A percentile compares a stretch with the other conserved stretches of the same genome.
Conservation (phyloP, 2,329 filamentous ascomycete genomes). For the Kalaharituber pfeilii region DNA sequence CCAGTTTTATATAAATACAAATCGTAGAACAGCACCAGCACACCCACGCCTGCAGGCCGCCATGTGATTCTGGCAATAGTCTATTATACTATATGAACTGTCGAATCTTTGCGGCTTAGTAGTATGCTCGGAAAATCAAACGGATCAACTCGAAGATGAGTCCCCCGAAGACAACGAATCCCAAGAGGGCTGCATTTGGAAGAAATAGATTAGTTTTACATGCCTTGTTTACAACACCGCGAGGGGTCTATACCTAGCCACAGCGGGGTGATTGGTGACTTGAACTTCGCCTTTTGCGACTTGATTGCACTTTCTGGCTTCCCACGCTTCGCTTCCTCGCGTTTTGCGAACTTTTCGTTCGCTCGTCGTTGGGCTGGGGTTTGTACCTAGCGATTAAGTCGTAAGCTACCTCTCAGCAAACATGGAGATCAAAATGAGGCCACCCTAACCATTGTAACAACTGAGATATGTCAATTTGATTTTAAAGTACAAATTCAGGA, state of each 20-base stretch:
- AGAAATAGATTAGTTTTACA: background rate
- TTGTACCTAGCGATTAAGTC: slow-evolving; percentile 66
- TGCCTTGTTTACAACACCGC: too few relatives aligned
- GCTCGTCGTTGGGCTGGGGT: slow-evolving; percentile 67
- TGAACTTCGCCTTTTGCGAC: slow-evolving; percentile 39
- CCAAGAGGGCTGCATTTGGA: slow-evolving; percentile 36
- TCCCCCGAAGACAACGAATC: slow-evolving; percentile 44
- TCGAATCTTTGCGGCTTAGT: too few relatives aligned
- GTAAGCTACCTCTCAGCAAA: background rate
- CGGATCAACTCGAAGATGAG: slow-evolving; percentile 28
- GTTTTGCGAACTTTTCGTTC: slow-evolving; percentile 61
- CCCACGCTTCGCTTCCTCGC: slow-evolving; percentile 56
- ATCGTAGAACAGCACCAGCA: background rate
- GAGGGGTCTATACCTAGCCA: slow-evolving; percentile 49
- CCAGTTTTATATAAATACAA: background rate
- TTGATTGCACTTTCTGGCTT: slow-evolving; percentile 50
- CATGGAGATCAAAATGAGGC: background rate
- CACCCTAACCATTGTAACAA: background rate
- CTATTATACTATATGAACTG: too few relatives aligned
- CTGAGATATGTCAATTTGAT: background rate
- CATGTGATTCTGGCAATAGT: background rate
- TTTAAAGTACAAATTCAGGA: background rate
- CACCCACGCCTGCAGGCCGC: background rate
- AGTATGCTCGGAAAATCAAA: slow-evolving; percentile 22
- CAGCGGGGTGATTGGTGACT: slow-evolving; percentile 46